Percentiles rank a stretch among this genome's conserved stretches.
phyloP scores from a whole-genome alignment of 2,329 filamentous ascomycete genomes.

The Scedosporium minutisporum region DNA sequence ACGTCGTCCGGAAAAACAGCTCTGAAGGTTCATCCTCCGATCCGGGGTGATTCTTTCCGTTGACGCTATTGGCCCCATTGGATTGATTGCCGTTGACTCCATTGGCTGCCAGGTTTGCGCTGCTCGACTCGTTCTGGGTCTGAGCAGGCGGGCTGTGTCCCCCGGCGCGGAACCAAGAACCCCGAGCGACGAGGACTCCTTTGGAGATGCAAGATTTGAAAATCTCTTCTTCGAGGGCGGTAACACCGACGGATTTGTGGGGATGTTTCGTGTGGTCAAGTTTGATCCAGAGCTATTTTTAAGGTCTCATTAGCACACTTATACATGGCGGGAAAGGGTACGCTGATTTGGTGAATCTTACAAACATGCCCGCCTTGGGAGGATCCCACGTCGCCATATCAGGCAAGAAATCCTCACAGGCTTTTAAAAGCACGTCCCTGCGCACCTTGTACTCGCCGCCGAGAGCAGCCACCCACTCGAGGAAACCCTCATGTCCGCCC shows the following conservation, averaged over 20 bases:
- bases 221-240: constrained; percentile 74
- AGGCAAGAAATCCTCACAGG: constrained; percentile 72
- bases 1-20: constrained; percentile 85
- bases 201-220: constrained; percentile 68
- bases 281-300: constrained; percentile 57
- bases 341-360: constrained; percentile 35
- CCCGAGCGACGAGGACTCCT: constrained; percentile 71
- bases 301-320: constrained; percentile 5
- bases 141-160: constrained; percentile 40
- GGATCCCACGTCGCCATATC: constrained; percentile 70
- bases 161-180: constrained; percentile 86
- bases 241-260: constrained; percentile 40
- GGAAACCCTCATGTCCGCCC: constrained; percentile 74
- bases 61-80: background rate
- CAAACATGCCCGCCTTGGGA: constrained; percentile 90
- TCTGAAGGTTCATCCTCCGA: constrained; percentile 23
- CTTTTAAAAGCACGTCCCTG: constrained; percentile 65
- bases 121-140: background rate
- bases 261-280: constrained; percentile 61
- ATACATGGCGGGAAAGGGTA: background rate
- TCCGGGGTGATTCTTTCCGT: background rate
- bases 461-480: constrained; percentile 81
- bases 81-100: background rate
- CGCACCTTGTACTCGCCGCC: constrained; percentile 72
- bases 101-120: background rate